These are phyloP conservation scores for Candida loeiensis DNA, from an alignment of 805 yeast genomes.

Conservation along the genomic window DNA sequence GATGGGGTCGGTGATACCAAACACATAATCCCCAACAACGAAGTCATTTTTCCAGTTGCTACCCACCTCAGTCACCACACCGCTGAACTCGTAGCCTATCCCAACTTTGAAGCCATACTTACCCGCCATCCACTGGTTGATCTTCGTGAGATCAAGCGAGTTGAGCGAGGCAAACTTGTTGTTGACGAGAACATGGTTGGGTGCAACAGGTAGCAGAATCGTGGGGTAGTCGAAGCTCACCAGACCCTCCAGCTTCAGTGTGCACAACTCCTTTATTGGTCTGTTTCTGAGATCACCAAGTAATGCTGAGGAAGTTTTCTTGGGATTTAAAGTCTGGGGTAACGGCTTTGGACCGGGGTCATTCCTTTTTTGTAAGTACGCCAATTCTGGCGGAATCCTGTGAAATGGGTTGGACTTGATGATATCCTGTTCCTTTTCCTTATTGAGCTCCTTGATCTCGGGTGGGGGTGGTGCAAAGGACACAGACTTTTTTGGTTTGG, in stretches of 20 bases:
- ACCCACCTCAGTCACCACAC: slow-evolving; percentile 57
- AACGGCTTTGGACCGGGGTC: slow-evolving; percentile 29
- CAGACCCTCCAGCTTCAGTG: slow-evolving; percentile 40
- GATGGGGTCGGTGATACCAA: slow-evolving; percentile 55
- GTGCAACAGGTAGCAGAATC: slow-evolving; percentile 46
- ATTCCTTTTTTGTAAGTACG: slow-evolving; percentile 29
- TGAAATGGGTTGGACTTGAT: slow-evolving; percentile 33
- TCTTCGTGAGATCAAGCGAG: slow-evolving; percentile 62
- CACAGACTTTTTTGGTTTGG: slow-evolving; percentile 26
- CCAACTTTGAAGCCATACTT: slow-evolving; percentile 56
- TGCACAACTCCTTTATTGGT: slow-evolving; percentile 48
- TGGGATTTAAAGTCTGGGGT: slow-evolving; percentile 9
- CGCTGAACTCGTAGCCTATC: slow-evolving; percentile 68
- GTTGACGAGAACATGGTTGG: slow-evolving; percentile 52
- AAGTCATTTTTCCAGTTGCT: slow-evolving; percentile 30
- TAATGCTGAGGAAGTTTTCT: neutral
- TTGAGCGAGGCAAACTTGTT: slow-evolving; percentile 59
- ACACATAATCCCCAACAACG: slow-evolving; percentile 59
- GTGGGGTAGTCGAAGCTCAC: slow-evolving; percentile 53
- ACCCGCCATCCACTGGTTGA: slow-evolving; percentile 51
- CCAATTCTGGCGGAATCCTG: slow-evolving; percentile 39
- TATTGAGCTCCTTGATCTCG: slow-evolving; percentile 25
- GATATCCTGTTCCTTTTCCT: slow-evolving; percentile 23
- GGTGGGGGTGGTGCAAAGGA: slow-evolving; percentile 39
- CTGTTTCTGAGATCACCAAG: slow-evolving; percentile 42